Evolutionary conservation across 1,284 basidiomycete species (phyloP).

Genomic region (Puccinia triticina): DNA sequence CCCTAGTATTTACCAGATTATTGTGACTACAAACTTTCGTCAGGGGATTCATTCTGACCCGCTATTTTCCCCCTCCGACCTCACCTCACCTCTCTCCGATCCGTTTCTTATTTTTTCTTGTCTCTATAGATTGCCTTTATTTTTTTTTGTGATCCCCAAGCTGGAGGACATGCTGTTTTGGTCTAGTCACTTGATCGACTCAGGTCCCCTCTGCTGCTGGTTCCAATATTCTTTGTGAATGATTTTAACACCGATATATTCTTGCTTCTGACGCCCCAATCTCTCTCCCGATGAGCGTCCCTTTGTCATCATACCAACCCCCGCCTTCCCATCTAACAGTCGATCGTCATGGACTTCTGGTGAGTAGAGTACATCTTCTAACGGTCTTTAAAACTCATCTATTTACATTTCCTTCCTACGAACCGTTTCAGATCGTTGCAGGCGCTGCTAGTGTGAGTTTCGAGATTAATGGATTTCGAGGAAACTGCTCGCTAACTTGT

Average conservation of each 20-base stretch:
- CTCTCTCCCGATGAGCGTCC: slow-evolving; percentile 5
- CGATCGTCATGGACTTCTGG: slow-evolving; percentile 32
- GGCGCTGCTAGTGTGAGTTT: slow-evolving; percentile 30
- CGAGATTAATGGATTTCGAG: background rate
- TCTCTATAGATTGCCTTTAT: background rate
- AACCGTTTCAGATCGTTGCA: slow-evolving; percentile 25
- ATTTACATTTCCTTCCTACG: background rate
- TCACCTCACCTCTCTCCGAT: too few relatives aligned
- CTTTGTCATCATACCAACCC: background rate
- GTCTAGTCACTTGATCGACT: slow-evolving; percentile 16
- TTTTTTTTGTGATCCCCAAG: slow-evolving; percentile 8
- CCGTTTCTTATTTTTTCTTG: slow-evolving; percentile 5
- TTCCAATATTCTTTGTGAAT: background rate
- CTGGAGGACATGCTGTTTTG: slow-evolving; percentile 15
- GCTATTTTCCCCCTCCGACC: background rate
- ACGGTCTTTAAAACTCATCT: background rate
- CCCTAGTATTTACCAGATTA: slow-evolving; percentile 2
- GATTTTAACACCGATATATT: slow-evolving; percentile 1
- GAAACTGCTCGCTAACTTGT: background rate
- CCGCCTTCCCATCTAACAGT: slow-evolving; percentile 4
- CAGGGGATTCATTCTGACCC: background rate
- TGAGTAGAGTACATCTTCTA: background rate
- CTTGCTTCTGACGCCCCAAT: background rate
- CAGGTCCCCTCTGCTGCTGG: slow-evolving; percentile 5
- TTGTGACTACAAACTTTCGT: background rate